Evolutionary conservation across 768 basidiomycete species (phyloP), one percentile per base, ranked within the genome.

Genomic region (Suillus weaverae): DNA sequence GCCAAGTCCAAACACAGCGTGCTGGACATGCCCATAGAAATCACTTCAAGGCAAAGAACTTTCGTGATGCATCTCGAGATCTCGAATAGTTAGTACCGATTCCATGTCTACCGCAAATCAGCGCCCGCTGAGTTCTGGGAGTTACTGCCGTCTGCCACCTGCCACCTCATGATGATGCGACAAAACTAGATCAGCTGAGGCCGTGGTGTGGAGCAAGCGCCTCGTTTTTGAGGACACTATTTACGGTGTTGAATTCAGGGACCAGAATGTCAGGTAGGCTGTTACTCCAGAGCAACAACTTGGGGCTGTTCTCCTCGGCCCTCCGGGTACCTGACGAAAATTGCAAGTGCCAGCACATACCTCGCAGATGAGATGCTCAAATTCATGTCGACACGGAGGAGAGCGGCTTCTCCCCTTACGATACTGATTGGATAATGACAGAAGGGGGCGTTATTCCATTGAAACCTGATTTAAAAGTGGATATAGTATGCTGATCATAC

Each of bases 221-320:
- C 78, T 95, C 1, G 87, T 95, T 2, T 91, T 95, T 65, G 94
- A 96, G 75, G 94, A 95, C 73, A 86, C 86, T 4, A 76, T 91
- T 46, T 85, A 85, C 0, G 93, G 94, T 0, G 79, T n/a, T n/a
- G n/a, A n/a, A n/a, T 95, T 67, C 86, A 90, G 69, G 90, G 64
- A 92, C 92, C 4, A 92, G 91, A 13, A 95, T 95, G 93, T 84
- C 87, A 63, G 92, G 93, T 94, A 62, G 84, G 69, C 3, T 22
- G 38, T 32, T 44, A 13, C 16, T 41, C n/a, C n/a, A n/a, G n/a
- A n/a, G n/a, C n/a, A n/a, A n/a, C n/a, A 2, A 39, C 43, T 33
- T 30, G 22, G 32, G 69, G 16, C 11, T 46, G 22, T 43, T 48
- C 66, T 38, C 55, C 50, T 39, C 68, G 93, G 92, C 93, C 43